Evolutionary conservation across 2,329 filamentous ascomycete genomes (phyloP).

Genomic region (Sarocladium kiliense): DNA sequence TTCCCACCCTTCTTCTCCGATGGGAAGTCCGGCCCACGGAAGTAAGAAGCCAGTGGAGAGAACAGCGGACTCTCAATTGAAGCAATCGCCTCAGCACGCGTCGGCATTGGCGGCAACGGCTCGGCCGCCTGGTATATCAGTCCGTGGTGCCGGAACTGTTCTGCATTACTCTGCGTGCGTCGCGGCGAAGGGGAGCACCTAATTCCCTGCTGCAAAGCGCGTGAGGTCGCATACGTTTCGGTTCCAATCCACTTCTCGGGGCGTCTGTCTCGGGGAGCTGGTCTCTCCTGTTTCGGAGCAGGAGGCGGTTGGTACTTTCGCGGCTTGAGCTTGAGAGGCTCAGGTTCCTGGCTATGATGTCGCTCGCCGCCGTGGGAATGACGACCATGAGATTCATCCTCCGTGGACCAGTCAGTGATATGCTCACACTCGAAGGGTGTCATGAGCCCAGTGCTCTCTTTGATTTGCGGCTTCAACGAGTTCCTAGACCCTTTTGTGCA

Average conservation of each 20-base stretch:
- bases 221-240: not conserved
- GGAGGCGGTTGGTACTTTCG: slow-evolving; percentile 3
- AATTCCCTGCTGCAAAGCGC: slow-evolving; percentile 6
- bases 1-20: slow-evolving; percentile 39
- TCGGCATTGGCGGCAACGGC: not conserved
- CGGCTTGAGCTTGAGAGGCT: not conserved
- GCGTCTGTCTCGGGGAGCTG: not conserved
- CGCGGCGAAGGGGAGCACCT: slow-evolving; percentile 6
- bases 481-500: not conserved
- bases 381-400: not conserved
- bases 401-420: slow-evolving; percentile 6
- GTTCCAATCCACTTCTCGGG: slow-evolving; percentile 1
- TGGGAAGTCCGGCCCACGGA: slow-evolving; percentile 33
- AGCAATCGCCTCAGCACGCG: slow-evolving; percentile 5
- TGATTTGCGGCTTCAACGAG: slow-evolving; percentile 3
- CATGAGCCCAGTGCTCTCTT: not conserved
- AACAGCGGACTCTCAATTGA: slow-evolving; percentile 23
- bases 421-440: slow-evolving; percentile 3
- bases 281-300: not conserved
- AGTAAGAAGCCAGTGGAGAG: slow-evolving; percentile 38
- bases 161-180: slow-evolving; percentile 3
- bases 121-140: not conserved
- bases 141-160: not conserved
- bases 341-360: slow-evolving; percentile 5
- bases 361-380: not conserved